Base-by-base conservation (phyloP, 2,329 filamentous ascomycete genomes). In the Colletotrichum agaves region DNA sequence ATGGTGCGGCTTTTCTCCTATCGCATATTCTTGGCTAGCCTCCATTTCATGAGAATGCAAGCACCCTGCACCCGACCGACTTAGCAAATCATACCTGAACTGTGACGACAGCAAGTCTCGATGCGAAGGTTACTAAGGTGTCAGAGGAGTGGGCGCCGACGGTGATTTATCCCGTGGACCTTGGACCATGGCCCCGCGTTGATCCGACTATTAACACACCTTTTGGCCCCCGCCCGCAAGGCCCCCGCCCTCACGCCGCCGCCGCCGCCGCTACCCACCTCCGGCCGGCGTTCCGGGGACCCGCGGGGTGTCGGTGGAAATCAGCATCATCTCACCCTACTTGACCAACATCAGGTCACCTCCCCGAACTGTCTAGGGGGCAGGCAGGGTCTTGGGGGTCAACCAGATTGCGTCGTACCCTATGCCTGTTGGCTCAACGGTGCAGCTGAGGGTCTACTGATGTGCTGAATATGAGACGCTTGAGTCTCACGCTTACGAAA, bases 141-240 rank as follows among this genome's bases (percentile, higher is more conserved):
- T 46, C 19, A 35, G 41, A 11, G 19, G 53, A 41, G 49, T 17
- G 31, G 33, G 50, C 50, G 50, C 33, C 21, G 31, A 10, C 37
- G 50, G n/a, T 53, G 49, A n/a, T 53, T 15, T 11, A 37, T 37
- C 35, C 35, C 13, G 35, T 12, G 35, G 35, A 37, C 10, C 35
- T 37, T 37, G 35, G 46, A 35, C 21, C 44, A 11, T 43, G 31
- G 57, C 58, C 23, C 58, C 46, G 58, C 58, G 21, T 21, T 61
- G 35, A 44, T 52, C 58, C 58, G 46, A 61, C 58, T 61, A 61
- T 44, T 33, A 35, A 23, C 58, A 52, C 58, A 52, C 58, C 58
- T 50, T 19, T 10, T 27, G 44, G 6, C 50, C 50, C 50, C 50
- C 50, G 50, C 39, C 27, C 19, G 43, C 11, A 15, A 19, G 19